Evolutionary conservation across 805 yeast species (phyloP).

Genomic region (Debaryomyces prosopidis): DNA sequence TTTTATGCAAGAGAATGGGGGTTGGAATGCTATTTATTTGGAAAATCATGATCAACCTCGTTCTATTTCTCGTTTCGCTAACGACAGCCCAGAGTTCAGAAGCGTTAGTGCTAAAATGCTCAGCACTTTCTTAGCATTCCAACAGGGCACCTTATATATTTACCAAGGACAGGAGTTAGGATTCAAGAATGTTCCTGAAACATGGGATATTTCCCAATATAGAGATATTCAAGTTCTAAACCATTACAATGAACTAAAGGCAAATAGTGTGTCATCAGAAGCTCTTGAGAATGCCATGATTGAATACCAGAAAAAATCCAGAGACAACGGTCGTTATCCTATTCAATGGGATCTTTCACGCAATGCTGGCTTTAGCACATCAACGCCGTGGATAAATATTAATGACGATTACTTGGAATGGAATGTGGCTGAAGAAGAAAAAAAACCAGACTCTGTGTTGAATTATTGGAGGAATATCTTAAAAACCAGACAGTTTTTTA

Average conservation of each 20-base stretch:
- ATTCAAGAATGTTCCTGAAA: neutral
- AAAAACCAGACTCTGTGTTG: neutral
- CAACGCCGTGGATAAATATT: neutral
- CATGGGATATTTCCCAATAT: constrained; percentile 2
- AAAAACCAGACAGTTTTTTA: neutral
- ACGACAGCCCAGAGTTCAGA: neutral
- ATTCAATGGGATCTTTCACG: constrained; percentile 1
- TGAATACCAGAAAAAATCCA: neutral
- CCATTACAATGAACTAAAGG: neutral
- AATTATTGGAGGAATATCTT: constrained; percentile 1
- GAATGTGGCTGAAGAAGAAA: neutral
- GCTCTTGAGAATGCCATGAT: neutral
- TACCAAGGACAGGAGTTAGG: neutral
- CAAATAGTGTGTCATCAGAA: neutral
- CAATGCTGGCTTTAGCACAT: constrained; percentile 1
- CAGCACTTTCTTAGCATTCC: neutral
- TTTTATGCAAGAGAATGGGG: constrained; percentile 1
- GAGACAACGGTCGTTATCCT: constrained; percentile 2
- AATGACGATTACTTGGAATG: constrained; percentile 1
- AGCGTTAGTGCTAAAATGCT: neutral
- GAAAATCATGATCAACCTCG: constrained; percentile 3
- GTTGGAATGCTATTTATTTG: constrained; percentile 2
- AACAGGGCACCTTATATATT: neutral
- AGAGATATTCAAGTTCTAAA: constrained; percentile 1
- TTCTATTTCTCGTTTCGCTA: neutral